A percentile compares a stretch with the other conserved stretches of the same genome.
Evolutionary conservation across 2,329 filamentous ascomycete genomes (phyloP).

Genomic region (Aureobasidium lini): DNA sequence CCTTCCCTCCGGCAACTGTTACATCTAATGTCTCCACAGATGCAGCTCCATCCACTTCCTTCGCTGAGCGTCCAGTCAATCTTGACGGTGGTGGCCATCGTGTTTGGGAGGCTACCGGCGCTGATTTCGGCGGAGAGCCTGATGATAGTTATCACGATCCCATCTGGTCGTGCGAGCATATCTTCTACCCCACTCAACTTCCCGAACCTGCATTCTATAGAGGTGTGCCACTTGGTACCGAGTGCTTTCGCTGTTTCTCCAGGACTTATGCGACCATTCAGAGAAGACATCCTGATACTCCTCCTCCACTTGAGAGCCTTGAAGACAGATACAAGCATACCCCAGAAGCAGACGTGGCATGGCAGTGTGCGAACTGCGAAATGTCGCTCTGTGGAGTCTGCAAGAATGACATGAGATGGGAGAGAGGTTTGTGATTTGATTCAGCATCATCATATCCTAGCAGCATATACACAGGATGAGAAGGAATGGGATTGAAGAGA

Average conservation of each 20-base stretch:
- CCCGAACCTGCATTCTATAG: slow-evolving; percentile 14
- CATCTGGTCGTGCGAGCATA: slow-evolving; percentile 23
- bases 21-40: not conserved
- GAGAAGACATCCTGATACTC: not conserved
- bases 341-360: slow-evolving; percentile 8
- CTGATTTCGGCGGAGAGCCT: slow-evolving; percentile 19
- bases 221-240: slow-evolving; percentile 18
- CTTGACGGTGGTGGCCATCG: slow-evolving; percentile 13
- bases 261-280: not conserved
- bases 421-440: not conserved
- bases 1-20: not conserved
- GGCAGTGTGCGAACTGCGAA: slow-evolving; percentile 15
- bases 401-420: not conserved
- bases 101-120: not conserved
- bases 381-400: slow-evolving; percentile 17
- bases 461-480: not conserved
- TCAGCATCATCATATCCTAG: too few relatives aligned
- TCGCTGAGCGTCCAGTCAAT: not conserved
- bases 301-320: too few relatives aligned
- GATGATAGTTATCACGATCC: slow-evolving; percentile 19
- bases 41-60: not conserved
- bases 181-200: slow-evolving; percentile 15
- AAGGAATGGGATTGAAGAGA: not conserved
- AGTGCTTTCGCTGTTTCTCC: slow-evolving; percentile 22
- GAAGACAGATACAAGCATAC: not conserved